A percentile compares a stretch with the other conserved stretches of the same genome.
phyloP scores from a whole-genome alignment of 768 basidiomycete genomes.

The Austroboletus eburneus region DNA sequence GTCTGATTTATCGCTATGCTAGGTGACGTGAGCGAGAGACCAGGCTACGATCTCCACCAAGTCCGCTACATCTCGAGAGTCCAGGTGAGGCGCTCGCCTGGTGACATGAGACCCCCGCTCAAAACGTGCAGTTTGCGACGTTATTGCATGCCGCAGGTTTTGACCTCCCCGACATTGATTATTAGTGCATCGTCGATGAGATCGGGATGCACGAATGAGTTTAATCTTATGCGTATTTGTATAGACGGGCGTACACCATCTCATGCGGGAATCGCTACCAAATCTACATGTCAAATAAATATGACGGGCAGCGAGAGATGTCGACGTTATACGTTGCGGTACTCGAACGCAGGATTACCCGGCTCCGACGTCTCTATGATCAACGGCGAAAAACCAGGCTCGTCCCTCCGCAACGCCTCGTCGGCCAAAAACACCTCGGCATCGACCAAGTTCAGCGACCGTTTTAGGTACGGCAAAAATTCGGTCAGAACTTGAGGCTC shows the following conservation, averaged over 20 bases:
- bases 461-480: slow-evolving; percentile 77
- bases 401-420: slow-evolving; percentile 54
- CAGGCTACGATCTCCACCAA: slow-evolving; percentile 81
- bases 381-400: slow-evolving; percentile 54
- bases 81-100: slow-evolving; percentile 46
- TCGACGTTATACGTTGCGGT: slow-evolving; percentile 63
- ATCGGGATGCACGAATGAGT: too few relatives aligned
- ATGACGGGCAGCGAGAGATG: too few relatives aligned
- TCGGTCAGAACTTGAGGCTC: slow-evolving; percentile 70
- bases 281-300: too few relatives aligned
- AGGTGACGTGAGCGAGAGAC: slow-evolving; percentile 77
- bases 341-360: slow-evolving; percentile 81
- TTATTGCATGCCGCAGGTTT: slow-evolving; percentile 67
- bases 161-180: slow-evolving; percentile 29
- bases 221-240: too few relatives aligned
- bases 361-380: slow-evolving; percentile 89
- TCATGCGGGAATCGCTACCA: too few relatives aligned
- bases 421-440: slow-evolving; percentile 69
- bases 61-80: slow-evolving; percentile 83
- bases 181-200: too few relatives aligned
- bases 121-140: slow-evolving; percentile 55
- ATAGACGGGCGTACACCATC: too few relatives aligned
- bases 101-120: not conserved
- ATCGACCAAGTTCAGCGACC: slow-evolving; percentile 63
- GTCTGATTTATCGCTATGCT: slow-evolving; percentile 1